A percentile compares a stretch with the other conserved stretches of the same genome.
phyloP scores from a whole-genome alignment of 164 flowering plant genomes.

The Akebia trifoliata region DNA sequence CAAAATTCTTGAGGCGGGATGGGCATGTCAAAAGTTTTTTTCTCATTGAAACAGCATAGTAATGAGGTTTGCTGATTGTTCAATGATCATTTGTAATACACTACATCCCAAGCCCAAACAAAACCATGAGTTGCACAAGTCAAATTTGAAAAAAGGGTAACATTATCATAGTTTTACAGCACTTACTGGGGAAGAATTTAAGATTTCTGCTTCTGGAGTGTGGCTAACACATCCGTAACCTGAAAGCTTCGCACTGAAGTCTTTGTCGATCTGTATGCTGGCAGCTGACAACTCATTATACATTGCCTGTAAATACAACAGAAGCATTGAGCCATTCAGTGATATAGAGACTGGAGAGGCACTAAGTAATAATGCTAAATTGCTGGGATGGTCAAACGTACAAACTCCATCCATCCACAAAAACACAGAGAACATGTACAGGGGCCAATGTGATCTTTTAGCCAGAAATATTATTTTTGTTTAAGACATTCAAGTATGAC shows the following conservation, averaged over 20 bases:
- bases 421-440: not conserved
- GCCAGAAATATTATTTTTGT: no score
- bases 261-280: conserved; percentile 92
- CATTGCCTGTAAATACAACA: conserved; percentile 70
- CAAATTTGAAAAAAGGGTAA: no score
- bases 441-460: no score
- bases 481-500: no score
- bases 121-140: no score
- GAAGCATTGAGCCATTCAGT: conserved; percentile 4
- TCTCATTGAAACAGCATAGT: no score
- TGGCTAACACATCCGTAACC: conserved; percentile 89
- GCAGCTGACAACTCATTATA: conserved; percentile 87
- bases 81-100: no score
- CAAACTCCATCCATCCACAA: not conserved
- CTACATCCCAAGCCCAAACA: no score
- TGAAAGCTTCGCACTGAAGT: conserved; percentile 94
- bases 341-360: not conserved
- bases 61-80: not conserved
- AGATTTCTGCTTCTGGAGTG: conserved; percentile 61
- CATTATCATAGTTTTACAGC: conserved; percentile 2
- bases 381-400: not conserved
- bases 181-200: conserved; percentile 62
- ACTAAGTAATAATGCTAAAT: no score
- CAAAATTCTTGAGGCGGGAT: no score
- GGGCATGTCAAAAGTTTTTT: no score